Base-by-base conservation (phyloP, 495 filamentous ascomycete genomes). In the Letharia lupina region DNA sequence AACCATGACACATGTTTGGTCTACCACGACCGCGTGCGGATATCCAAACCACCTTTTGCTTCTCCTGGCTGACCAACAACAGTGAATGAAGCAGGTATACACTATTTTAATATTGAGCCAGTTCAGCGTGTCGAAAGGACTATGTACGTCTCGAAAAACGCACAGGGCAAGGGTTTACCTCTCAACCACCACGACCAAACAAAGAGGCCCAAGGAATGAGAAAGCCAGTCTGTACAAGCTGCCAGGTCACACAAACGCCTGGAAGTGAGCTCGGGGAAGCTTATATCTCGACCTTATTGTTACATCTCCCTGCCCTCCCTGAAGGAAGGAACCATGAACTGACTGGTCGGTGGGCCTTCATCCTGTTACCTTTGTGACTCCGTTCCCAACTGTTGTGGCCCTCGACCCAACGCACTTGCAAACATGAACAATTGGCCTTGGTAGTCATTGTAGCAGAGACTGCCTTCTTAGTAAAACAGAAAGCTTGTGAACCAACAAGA, bases 151-250 rank as follows among this genome's bases (percentile, higher is more conserved):
- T 41, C 50, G 41, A 31, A 7, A 18, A 48, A 47, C 56, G 42
- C 63, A 33, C 13, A 7, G 15, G 33, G 63, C 18, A 39, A 23
- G 39, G 10, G 31, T 18, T 16, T 48, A 37, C 33, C 63, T 45
- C 50, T 64, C 28, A 15, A 33, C 15, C 20, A 60, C 41, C 54
- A 11, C 12, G 39, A 37, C 28, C 9, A 11, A 56, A 28, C 11
- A 65, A 39, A 40, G 16, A 52, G 18, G 10, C 35, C 35, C 11
- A 11, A 41, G n/a, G 33, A 48, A 33, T 11, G 23, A 18, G n/a
- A 59, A 33, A 7, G 39, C 52, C 58, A 65, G n/a, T 31, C 41
- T 65, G 63, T 65, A 65, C 54, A 65, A 60, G 54, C 45, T 65
- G 42, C 37, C 47, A 65, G 10, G 33, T 12, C 52, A 44, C 56